phyloP scores from a whole-genome alignment of 768 basidiomycete species.

The Boletus vermiculosoides region DNA sequence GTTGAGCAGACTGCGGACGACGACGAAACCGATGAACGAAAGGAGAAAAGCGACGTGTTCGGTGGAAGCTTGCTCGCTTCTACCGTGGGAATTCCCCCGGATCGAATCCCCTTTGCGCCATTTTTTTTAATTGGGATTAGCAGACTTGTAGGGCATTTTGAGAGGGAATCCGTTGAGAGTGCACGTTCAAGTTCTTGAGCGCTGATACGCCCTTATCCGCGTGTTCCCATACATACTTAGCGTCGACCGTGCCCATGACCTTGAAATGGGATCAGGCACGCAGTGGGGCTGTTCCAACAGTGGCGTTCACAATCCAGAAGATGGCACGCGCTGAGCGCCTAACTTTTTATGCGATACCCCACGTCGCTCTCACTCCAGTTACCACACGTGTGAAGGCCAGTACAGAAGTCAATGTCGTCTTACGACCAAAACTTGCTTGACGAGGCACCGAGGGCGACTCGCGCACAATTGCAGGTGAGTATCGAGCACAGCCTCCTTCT shows the following conservation, averaged over 20 bases:
- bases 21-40: neutral
- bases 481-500: slow-evolving; percentile 21
- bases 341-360: slow-evolving; percentile 7
- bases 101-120: neutral
- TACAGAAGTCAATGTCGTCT: slow-evolving; percentile 23
- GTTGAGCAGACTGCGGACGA: slow-evolving; percentile 3
- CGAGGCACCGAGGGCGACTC: slow-evolving; percentile 42
- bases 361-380: neutral
- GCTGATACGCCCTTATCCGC: neutral
- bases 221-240: neutral
- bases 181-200: neutral
- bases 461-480: slow-evolving; percentile 42
- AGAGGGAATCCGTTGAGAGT: neutral
- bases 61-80: neutral
- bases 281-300: slow-evolving; percentile 24
- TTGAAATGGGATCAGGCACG: slow-evolving; percentile 20
- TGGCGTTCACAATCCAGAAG: no score
- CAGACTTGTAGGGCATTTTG: neutral
- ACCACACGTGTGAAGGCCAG: neutral
- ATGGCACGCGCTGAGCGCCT: slow-evolving; percentile 18
- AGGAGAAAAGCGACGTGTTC: neutral
- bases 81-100: slow-evolving; percentile 15
- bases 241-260: neutral
- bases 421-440: slow-evolving; percentile 43
- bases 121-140: neutral